Conservation (phyloP, 2,329 filamentous ascomycete species). For the Neofusicoccum parvum region DNA sequence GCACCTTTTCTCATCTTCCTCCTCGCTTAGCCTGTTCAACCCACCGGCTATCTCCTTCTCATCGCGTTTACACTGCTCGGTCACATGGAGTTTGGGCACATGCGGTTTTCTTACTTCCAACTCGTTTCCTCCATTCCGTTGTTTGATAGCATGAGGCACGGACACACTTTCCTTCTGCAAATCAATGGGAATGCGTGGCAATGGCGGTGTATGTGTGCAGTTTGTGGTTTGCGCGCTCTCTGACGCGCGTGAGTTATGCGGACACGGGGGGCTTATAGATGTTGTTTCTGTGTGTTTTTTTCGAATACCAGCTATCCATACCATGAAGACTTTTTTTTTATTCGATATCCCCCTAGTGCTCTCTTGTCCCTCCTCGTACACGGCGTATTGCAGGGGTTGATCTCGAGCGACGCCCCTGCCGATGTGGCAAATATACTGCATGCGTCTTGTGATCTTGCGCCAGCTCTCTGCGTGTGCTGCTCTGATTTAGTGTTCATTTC, state of each 20-base stretch:
- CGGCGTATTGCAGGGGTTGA: too few relatives aligned
- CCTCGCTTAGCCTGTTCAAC: background rate
- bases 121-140: background rate
- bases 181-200: too few relatives aligned
- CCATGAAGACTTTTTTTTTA: background rate
- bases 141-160: background rate
- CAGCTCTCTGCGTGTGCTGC: too few relatives aligned
- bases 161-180: background rate
- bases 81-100: slow-evolving; percentile 8
- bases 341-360: too few relatives aligned
- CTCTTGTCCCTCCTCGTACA: too few relatives aligned
- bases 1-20: background rate
- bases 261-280: background rate
- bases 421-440: too few relatives aligned
- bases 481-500: too few relatives aligned
- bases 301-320: slow-evolving; percentile 15
- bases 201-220: background rate
- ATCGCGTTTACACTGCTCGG: slow-evolving; percentile 7
- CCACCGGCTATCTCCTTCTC: background rate
- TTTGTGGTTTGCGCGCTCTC: background rate
- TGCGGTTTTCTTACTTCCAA: background rate
- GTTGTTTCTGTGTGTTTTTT: background rate
- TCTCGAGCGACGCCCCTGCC: too few relatives aligned
- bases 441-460: too few relatives aligned
- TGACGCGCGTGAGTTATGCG: background rate